Conservation (phyloP, 176 grass and related monocot genomes). For the Phoenix roebelenii region DNA sequence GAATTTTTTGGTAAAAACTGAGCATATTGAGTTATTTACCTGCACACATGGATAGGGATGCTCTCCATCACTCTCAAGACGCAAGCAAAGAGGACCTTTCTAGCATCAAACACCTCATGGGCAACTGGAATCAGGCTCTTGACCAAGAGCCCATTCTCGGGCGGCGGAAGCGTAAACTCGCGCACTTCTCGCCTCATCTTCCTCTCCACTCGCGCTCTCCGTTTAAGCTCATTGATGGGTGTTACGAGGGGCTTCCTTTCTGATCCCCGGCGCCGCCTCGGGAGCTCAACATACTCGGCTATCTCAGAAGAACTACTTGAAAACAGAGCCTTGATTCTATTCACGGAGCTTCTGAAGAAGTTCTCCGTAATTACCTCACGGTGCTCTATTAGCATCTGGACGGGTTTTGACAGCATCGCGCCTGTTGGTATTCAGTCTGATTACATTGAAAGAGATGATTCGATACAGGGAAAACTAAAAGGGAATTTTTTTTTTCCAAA, state of each 20-base stretch:
- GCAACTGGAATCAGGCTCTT: conserved; percentile 5
- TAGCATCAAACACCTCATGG: conserved; percentile 7
- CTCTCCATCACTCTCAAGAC: conserved; percentile 7
- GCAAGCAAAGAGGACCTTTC: conserved; percentile 1
- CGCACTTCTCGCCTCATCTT: conserved; percentile 11
- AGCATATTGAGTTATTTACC: background rate
- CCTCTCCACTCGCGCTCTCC: background rate
- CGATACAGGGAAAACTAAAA: too few species aligned
- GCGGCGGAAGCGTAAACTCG: conserved; percentile 14
- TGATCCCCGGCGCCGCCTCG: background rate
- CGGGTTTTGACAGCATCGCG: too few species aligned
- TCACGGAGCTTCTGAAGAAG: too few species aligned
- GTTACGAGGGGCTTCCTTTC: conserved; percentile 10
- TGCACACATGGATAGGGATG: conserved; percentile 7
- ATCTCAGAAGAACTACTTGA: background rate
- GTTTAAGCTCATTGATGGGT: conserved; percentile 10
- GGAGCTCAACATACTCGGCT: conserved; percentile 2
- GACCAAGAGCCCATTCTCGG: conserved; percentile 19
- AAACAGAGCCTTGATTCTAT: too few species aligned
- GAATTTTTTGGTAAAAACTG: background rate
- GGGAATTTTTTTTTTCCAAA: too few species aligned
- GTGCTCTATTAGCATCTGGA: too few species aligned
- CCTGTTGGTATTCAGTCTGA: too few species aligned
- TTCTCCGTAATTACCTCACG: too few species aligned
- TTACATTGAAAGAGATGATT: too few species aligned